Evolutionary conservation across 805 yeast species (phyloP), one percentile per base, ranked within the genome.

Genomic region (Metschnikowia drakensbergensis): DNA sequence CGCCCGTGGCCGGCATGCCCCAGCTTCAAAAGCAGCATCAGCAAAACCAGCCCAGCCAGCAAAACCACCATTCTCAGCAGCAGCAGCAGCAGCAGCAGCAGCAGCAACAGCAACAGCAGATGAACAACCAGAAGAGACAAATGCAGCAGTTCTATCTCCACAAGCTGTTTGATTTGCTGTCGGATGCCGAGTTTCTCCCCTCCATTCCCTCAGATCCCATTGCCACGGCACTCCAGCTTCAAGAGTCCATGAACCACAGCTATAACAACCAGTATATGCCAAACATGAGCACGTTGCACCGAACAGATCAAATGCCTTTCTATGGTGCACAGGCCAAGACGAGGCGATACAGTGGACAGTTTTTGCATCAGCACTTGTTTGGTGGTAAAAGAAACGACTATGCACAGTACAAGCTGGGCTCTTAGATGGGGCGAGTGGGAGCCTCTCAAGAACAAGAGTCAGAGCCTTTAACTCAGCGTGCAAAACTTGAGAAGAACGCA

Each of bases 151-250:
- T 82, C 58, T 79, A 83, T 54, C 76, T 82, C 35, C 80, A 83
- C 58, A 78, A 86, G 56, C 83, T 88, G 34, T 84, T 86, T 62
- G 90, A 84, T 55, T 61, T 74, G 36, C 88, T 82, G 61, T 87
- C 85, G 55, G 92, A 86, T 63, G 61, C 77, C 44, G 91, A 83
- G 66, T 86, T 86, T 49, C 58, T 67, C 41, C 72, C 72, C 4
- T 54, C 58, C 36, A 58, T 67, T 33, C 63, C 61, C 3, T 49
- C 54, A 1, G 55, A 55, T 22, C 60, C 60, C 7, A 48, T 51
- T 26, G 50, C 55, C 43, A 38, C 51, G 17, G 54, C 53, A 25
- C 45, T 54, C 37, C 57, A 53, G 42, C 47, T 51, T 34, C 54
- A 50, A 17, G 60, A 55, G 45, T 37, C 52, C 34, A 42, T 53